Base-by-base conservation (phyloP, 2,329 filamentous ascomycete genomes). In the Gremmenia infestans region DNA sequence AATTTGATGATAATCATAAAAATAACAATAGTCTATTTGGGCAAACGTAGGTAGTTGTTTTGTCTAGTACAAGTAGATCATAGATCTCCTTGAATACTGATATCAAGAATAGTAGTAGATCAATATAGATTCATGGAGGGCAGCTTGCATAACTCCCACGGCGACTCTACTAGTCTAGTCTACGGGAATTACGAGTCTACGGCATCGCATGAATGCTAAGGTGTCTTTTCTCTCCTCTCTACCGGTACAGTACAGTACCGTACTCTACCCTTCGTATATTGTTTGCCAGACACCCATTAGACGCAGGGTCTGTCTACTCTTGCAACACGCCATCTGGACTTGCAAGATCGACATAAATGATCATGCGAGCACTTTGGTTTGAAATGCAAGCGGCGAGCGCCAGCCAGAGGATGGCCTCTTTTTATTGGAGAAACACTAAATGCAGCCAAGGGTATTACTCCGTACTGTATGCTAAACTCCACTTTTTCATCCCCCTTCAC, bases 321-420 rank as follows among this genome's bases (percentile, higher is more conserved):
- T 35, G 35, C 37, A 57, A 55, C 54, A 60, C 63, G 59, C 63
- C 61, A 65, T 64, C 50, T 45, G 12, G 35, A 60, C 52, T 54
- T 57, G 52, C 59, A 55, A 56, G 64, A 66, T 65, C 64, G 61
- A 50, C 64, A 60, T 53, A 46, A 53, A 39, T 63, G 62, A 63
- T 66, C 64, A 66, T 66, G 64, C 63, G 63, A 64, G 60, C 63
- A 64, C 57, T 55, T 60, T 56, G 56, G 54, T 57, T 56, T 54
- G 32, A 59, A 56, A 53, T 56, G 45, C 45, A 28, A 47, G 23
- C 45, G 11, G n/a, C 17, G 28, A 52, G 50, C 54, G 42, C 12
- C 45, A 35, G 28, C 28, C 47, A 23, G 42, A 14, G 48, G 48
- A 32, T 48, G 51, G 28, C 36, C 19, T 43, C 36, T n/a, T 43